Evolutionary conservation across 2,329 filamentous ascomycete genomes (phyloP).

Genomic region (Boeremia lycopersici): DNA sequence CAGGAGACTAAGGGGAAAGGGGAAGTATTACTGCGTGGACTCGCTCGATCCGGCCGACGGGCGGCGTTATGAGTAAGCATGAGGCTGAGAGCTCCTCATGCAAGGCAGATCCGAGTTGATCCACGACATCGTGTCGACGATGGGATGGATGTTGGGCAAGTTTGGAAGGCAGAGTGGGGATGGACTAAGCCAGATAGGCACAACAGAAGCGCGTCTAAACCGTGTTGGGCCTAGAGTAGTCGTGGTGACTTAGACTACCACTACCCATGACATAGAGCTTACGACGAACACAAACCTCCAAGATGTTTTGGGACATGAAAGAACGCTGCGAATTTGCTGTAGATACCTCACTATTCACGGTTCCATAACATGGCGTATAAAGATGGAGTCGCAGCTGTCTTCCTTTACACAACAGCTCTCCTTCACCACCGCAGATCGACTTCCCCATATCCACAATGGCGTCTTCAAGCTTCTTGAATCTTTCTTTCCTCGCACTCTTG

Average conservation of each 20-base stretch:
- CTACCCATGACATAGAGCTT: background rate
- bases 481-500: background rate
- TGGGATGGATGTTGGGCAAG: background rate
- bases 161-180: background rate
- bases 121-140: background rate
- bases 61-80: background rate
- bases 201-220: background rate
- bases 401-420: background rate
- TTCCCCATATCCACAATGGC: background rate
- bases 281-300: background rate
- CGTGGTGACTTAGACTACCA: background rate
- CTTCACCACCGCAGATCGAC: background rate
- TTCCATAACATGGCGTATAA: background rate
- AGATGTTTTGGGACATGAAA: background rate
- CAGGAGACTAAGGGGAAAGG: constrained; percentile 1
- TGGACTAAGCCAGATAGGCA: background rate
- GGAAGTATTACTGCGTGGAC: constrained; percentile 2
- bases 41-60: background rate
- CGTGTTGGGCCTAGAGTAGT: background rate
- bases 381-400: background rate
- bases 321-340: background rate
- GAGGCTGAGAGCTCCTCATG: background rate
- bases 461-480: background rate
- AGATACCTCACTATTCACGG: too few relatives aligned
- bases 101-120: background rate